Evolutionary conservation across 257 asterid genomes (phyloP), one percentile per base, ranked within the genome.

Genomic region (Gentiana dahurica): DNA sequence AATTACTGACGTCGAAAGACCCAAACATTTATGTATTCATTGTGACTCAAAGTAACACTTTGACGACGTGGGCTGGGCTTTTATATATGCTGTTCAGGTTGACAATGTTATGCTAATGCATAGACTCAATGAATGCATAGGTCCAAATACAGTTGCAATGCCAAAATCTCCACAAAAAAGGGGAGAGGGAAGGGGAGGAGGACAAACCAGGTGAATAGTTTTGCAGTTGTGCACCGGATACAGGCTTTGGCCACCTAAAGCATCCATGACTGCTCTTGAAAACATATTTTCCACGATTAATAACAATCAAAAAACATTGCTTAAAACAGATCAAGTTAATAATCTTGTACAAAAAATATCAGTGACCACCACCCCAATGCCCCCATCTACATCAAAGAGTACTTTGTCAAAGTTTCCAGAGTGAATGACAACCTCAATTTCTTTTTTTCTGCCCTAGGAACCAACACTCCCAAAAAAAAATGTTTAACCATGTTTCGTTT

Each of bases 211-310:
- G 75, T 91, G 98, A 70, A 91, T 78, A 60, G 95, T 91, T 80
- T 91, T 91, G 77, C 86, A 74, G 58, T 86, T 94, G 80, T 81
- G 86, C 62, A 77, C 65, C n/a, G 95, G 95, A 62, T 87, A 87
- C 74, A 91, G 3, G 59, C 92, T 80, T 71, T 76, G 90, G 66
- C 79, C 79, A 57, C 58, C 69, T 36, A 78, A 73, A 62, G 81
- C 68, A 61, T 75, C 92, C 98, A 87, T 91, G 57, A 73, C 95
- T 91, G 86, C 71, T 39, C 4, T 39, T 39, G 44, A 39, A 39
- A 39, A 39, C 44, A 39, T 39, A 39, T 68, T 64, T 39, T 33
- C 49, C 45, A 54, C 44, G 37, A 51, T n/a, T 34, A 37, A 46
- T 36, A 33, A n/a, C 49, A 3, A 56, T 5, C 41, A 36, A 61